Conservation (phyloP, 2,329 filamentous ascomycete species). For the Colletotrichum agaves region DNA sequence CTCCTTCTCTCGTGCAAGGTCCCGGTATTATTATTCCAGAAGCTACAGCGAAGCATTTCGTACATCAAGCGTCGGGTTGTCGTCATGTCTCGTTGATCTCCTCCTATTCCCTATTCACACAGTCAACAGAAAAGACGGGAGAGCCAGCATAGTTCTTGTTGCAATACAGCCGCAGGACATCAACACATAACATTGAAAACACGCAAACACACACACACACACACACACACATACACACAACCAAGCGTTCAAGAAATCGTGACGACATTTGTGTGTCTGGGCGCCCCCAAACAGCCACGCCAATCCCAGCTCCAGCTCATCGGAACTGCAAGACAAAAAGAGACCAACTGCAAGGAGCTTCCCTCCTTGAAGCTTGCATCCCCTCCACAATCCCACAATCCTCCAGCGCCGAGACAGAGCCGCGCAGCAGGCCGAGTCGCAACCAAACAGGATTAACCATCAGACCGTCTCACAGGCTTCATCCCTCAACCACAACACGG, state of each 20-base stretch:
- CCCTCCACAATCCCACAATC: conserved; percentile 1
- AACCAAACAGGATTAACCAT: not conserved
- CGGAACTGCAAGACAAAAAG: conserved; percentile 21
- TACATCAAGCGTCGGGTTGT: conserved; percentile 5
- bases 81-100: not conserved
- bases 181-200: no score
- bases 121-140: no score
- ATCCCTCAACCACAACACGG: conserved; percentile 2
- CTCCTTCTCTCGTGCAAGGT: not conserved
- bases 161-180: no score
- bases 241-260: not conserved
- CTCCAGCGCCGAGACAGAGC: conserved; percentile 26
- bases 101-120: no score
- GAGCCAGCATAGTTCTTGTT: no score
- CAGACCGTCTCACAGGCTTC: not conserved
- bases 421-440: conserved; percentile 22
- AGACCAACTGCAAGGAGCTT: conserved; percentile 9
- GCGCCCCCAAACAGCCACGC: not conserved
- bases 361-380: conserved; percentile 16
- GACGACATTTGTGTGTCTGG: conserved; percentile 4
- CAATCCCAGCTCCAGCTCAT: not conserved
- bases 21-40: not conserved
- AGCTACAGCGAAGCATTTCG: not conserved
- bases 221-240: not conserved
- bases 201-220: not conserved